Evolutionary conservation across 2,329 filamentous ascomycete species (phyloP).

Genomic region (Sarocladiaceae sp.): DNA sequence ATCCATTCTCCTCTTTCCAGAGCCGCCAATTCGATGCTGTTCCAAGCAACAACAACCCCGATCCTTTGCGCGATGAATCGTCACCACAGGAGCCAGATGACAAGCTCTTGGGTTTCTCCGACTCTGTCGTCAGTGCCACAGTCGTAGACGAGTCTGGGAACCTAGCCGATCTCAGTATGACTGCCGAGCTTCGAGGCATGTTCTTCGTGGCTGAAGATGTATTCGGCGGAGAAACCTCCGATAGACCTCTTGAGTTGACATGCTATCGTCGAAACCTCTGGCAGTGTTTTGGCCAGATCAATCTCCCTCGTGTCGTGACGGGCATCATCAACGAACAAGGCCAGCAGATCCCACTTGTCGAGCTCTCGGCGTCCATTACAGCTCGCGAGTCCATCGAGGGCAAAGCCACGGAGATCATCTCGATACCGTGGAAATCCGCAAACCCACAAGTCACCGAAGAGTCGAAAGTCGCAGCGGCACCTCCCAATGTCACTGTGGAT

Average conservation of each 20-base stretch:
- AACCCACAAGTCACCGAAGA: constrained; percentile 47
- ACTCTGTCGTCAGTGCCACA: constrained; percentile 52
- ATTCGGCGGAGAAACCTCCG: constrained; percentile 53
- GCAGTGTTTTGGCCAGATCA: constrained; percentile 86
- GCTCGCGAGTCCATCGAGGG: constrained; percentile 90
- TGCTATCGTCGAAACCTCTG: constrained; percentile 94
- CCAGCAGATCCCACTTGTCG: constrained; percentile 67
- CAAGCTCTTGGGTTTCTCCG: constrained; percentile 69
- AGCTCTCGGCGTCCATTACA: constrained; percentile 75
- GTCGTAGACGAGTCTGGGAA: constrained; percentile 61
- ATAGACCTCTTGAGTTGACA: constrained; percentile 71
- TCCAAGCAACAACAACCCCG: constrained; percentile 21
- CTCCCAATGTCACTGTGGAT: constrained; percentile 50
- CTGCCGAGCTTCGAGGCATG: constrained; percentile 78
- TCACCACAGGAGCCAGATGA: constrained; percentile 56
- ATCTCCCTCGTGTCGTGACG: constrained; percentile 64
- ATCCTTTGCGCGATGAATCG: constrained; percentile 38
- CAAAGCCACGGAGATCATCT: constrained; percentile 88
- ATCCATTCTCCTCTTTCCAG: constrained; percentile 53
- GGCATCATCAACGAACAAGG: constrained; percentile 69
- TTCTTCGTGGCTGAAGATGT: constrained; percentile 82
- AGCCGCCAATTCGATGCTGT: constrained; percentile 36
- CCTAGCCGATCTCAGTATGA: constrained; percentile 58
- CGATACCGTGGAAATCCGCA: constrained; percentile 89
- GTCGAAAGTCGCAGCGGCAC: constrained; percentile 41